Evolutionary conservation across 192 early-diverging fungal genomes (phyloP).

Genomic region (Coemansia sp.): DNA sequence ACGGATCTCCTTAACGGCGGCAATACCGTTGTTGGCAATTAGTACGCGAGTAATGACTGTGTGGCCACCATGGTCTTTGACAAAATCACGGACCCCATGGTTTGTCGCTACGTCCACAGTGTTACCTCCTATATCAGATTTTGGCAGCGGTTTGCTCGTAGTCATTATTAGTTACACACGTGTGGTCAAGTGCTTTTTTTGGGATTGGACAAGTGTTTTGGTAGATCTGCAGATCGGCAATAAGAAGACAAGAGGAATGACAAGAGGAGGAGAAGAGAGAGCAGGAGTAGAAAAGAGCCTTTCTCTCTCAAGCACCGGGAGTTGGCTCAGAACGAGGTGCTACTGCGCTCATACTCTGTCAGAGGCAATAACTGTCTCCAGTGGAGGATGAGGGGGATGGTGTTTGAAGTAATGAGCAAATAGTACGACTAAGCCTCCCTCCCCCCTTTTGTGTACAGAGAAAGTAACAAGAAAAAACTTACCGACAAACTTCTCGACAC

Average conservation of each 20-base stretch:
- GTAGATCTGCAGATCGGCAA: slow-evolving; percentile 9
- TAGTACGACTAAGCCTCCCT: neutral
- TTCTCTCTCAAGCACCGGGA: neutral
- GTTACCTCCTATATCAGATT: slow-evolving; percentile 66
- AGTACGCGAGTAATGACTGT: slow-evolving; percentile 93
- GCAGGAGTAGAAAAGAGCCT: neutral
- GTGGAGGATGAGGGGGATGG: neutral
- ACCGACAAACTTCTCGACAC: slow-evolving; percentile 55
- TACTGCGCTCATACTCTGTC: neutral
- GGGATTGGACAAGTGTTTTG: neutral
- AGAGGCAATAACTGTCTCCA: slow-evolving; percentile 1
- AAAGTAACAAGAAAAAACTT: slow-evolving; percentile 27
- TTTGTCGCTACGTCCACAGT: slow-evolving; percentile 65
- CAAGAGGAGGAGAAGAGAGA: neutral
- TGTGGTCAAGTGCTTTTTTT: neutral
- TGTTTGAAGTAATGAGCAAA: neutral
- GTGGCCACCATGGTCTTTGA: slow-evolving; percentile 76
- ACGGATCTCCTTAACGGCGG: slow-evolving; percentile 98
- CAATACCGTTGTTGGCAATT: slow-evolving; percentile 99
- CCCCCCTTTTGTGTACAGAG: neutral
- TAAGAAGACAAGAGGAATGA: neutral
- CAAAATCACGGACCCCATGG: slow-evolving; percentile 75
- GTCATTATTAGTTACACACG: neutral
- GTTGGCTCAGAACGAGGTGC: neutral
- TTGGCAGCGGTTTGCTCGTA: slow-evolving; percentile 5